A percentile compares a stretch with the other conserved stretches of the same genome.
Evolutionary conservation across 192 early-diverging fungal species (phyloP).

Genomic region (Piromyces finnis): DNA sequence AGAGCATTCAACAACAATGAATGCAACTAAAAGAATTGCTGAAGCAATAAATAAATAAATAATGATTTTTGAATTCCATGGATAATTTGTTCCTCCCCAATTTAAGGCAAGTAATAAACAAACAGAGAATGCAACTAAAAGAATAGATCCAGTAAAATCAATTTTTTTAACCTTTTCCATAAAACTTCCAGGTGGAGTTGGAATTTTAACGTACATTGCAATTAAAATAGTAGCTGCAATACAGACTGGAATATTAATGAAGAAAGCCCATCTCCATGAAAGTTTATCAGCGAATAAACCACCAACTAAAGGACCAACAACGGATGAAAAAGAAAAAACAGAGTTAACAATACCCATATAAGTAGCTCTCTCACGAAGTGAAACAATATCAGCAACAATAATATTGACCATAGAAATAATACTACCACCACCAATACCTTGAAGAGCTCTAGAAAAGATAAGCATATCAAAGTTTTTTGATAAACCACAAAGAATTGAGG

Average conservation of each 20-base stretch:
- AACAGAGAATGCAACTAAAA: conserved; percentile 24
- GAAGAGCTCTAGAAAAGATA: neutral
- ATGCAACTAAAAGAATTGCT: neutral
- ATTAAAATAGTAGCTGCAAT: conserved; percentile 12
- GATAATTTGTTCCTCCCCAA: conserved; percentile 39
- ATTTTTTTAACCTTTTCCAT: conserved; percentile 31
- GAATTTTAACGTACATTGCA: conserved; percentile 9
- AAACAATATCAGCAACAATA: neutral
- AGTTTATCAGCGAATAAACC: conserved; percentile 58
- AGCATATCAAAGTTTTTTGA: neutral
- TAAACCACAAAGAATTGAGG: neutral
- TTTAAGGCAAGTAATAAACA: conserved; percentile 32
- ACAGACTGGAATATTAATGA: conserved; percentile 21
- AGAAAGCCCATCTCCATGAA: neutral
- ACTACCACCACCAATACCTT: neutral
- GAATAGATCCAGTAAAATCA: conserved; percentile 34
- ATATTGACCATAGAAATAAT: neutral
- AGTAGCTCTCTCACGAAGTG: neutral
- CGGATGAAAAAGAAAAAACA: conserved; percentile 41
- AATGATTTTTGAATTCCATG: conserved; percentile 14
- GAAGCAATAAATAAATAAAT: neutral
- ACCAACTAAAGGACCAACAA: conserved; percentile 68
- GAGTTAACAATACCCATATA: conserved; percentile 16
- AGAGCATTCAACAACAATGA: neutral
- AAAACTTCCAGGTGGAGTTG: conserved; percentile 16